Conservation (phyloP, 169 alveolate genomes). For the Besnoitia besnoiti region DNA sequence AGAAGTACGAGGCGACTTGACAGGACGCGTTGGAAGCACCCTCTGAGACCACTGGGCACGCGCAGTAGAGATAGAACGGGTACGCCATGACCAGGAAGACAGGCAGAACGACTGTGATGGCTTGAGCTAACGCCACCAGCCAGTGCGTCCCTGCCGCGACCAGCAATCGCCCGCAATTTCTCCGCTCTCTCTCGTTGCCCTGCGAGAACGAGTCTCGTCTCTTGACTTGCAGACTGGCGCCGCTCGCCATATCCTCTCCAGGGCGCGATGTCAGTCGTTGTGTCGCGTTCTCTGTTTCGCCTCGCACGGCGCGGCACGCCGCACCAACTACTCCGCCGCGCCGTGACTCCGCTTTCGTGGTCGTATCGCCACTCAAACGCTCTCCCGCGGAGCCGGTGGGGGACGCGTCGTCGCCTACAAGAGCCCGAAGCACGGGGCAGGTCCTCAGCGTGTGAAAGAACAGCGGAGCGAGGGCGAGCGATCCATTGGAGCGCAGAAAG, state of each 20-base stretch:
- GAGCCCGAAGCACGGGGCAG: background rate
- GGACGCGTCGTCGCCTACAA: background rate
- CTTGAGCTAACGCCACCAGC: background rate
- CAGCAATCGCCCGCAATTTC: background rate
- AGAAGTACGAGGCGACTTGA: too few relatives aligned
- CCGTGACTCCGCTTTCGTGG: background rate
- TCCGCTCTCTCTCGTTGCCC: background rate
- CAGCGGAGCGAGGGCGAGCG: conserved; percentile 8
- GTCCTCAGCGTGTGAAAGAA: conserved; percentile 33
- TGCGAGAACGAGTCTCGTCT: too few relatives aligned
- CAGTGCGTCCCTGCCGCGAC: conserved; percentile 10
- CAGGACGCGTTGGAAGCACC: background rate
- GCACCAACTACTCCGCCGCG: background rate
- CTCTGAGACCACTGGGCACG: background rate
- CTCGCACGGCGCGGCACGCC: too few relatives aligned
- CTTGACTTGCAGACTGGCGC: too few relatives aligned
- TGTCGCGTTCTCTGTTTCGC: too few relatives aligned
- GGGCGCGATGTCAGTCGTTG: too few relatives aligned
- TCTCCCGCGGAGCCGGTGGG: too few relatives aligned
- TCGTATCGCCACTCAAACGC: background rate
- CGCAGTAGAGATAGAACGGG: conserved; percentile 31
- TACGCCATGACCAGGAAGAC: conserved; percentile 1
- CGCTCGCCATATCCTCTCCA: too few relatives aligned
- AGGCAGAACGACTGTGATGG: conserved; percentile 3
- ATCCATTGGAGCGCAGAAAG: conserved; percentile 14